These are phyloP conservation scores for Atkinsonella hypoxylon DNA, from an alignment of 2,329 filamentous ascomycete genomes.

Conservation along the genomic window DNA sequence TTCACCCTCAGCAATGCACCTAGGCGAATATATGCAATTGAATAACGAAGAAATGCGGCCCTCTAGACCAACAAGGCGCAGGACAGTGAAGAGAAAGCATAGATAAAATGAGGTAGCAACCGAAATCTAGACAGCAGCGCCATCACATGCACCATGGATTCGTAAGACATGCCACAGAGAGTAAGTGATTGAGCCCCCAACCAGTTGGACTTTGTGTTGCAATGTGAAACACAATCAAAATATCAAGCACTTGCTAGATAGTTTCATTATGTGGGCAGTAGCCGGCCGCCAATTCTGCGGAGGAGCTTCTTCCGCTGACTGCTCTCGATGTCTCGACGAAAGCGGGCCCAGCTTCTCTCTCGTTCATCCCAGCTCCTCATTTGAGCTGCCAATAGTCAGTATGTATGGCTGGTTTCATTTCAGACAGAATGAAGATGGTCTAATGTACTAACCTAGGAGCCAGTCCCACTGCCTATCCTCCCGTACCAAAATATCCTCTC, in stretches of 20 bases:
- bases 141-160: constrained; percentile 7
- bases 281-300: constrained; percentile 26
- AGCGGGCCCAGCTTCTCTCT: constrained; percentile 34
- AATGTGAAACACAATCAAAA: neutral
- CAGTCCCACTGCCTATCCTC: constrained; percentile 51
- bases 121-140: constrained; percentile 6
- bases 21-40: neutral
- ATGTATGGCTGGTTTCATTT: neutral
- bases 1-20: neutral
- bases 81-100: neutral
- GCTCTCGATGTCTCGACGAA: constrained; percentile 26
- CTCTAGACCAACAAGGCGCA: neutral
- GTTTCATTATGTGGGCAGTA: constrained; percentile 9
- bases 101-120: neutral
- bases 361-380: constrained; percentile 39
- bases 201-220: neutral
- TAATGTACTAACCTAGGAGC: constrained; percentile 37
- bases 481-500: constrained; percentile 39
- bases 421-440: too few relatives aligned
- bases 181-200: neutral
- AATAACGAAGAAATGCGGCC: neutral
- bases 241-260: neutral
- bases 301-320: constrained; percentile 25
- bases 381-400: constrained; percentile 27
- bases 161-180: neutral